Evolutionary conservation across 805 yeast species (phyloP).

Genomic region (Nakazawaea siamensis): DNA sequence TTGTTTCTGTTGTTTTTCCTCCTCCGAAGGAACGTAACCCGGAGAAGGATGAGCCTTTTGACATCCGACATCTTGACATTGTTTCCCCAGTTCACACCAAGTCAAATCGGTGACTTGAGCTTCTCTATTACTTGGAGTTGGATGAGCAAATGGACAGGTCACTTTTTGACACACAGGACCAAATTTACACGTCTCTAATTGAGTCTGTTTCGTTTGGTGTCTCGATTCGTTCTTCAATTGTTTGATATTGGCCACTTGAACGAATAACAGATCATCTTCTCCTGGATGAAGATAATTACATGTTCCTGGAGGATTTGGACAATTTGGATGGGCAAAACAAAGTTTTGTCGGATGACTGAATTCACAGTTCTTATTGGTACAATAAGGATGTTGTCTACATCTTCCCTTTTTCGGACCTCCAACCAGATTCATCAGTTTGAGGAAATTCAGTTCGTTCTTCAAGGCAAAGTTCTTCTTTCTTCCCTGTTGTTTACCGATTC

Average conservation of each 20-base stretch:
- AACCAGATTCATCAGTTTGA: constrained; percentile 28
- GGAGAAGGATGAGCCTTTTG: constrained; percentile 80
- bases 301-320: constrained; percentile 74
- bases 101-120: constrained; percentile 60
- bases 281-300: constrained; percentile 81
- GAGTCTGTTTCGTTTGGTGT: constrained; percentile 13
- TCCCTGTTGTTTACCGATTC: constrained; percentile 17
- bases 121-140: constrained; percentile 75
- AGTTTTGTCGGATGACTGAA: constrained; percentile 74
- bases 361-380: constrained; percentile 56
- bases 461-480: constrained; percentile 21
- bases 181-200: constrained; percentile 52
- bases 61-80: constrained; percentile 56
- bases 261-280: constrained; percentile 69
- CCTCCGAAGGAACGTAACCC: constrained; percentile 25
- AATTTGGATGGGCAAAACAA: constrained; percentile 70
- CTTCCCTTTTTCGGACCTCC: constrained; percentile 44
- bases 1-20: constrained; percentile 18
- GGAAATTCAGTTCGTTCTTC: constrained; percentile 32
- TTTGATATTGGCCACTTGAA: constrained; percentile 56
- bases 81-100: constrained; percentile 71
- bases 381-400: constrained; percentile 65
- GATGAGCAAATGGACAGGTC: constrained; percentile 84
- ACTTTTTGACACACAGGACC: constrained; percentile 71
- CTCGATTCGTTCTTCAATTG: constrained; percentile 24